phyloP scores from a whole-genome alignment of 2,329 filamentous ascomycete genomes.

The Orbilia oligospora region DNA sequence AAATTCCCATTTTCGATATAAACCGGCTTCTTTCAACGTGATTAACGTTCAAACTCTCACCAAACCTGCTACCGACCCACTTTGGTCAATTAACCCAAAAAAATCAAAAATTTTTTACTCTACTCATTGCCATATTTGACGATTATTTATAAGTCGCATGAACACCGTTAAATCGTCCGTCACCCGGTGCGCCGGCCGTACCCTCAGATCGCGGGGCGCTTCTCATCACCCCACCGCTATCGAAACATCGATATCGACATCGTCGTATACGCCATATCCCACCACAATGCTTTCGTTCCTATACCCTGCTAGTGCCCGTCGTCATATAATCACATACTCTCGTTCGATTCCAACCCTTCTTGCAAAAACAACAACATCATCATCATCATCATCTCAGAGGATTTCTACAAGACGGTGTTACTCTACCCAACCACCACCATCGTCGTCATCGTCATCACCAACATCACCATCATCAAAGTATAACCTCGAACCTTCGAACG shows the following conservation, averaged over 20 bases:
- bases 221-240: constrained; percentile 3
- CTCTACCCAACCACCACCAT: constrained; percentile 5
- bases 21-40: neutral
- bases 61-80: no score
- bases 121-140: neutral
- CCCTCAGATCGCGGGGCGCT: constrained; percentile 34
- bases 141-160: constrained; percentile 3
- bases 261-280: neutral
- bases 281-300: constrained; percentile 47
- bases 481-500: constrained; percentile 2
- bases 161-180: constrained; percentile 40
- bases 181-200: constrained; percentile 41
- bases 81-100: neutral
- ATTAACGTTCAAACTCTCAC: neutral
- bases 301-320: constrained; percentile 34
- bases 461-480: constrained; percentile 3
- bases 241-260: constrained; percentile 2
- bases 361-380: no score
- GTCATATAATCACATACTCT: neutral
- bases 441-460: neutral
- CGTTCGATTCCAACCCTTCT: neutral
- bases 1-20: constrained; percentile 3
- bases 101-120: no score
- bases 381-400: neutral
- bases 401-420: constrained; percentile 11